phyloP scores from a whole-genome alignment of 2,329 filamentous ascomycete species.

The Helicocarpus griseus region DNA sequence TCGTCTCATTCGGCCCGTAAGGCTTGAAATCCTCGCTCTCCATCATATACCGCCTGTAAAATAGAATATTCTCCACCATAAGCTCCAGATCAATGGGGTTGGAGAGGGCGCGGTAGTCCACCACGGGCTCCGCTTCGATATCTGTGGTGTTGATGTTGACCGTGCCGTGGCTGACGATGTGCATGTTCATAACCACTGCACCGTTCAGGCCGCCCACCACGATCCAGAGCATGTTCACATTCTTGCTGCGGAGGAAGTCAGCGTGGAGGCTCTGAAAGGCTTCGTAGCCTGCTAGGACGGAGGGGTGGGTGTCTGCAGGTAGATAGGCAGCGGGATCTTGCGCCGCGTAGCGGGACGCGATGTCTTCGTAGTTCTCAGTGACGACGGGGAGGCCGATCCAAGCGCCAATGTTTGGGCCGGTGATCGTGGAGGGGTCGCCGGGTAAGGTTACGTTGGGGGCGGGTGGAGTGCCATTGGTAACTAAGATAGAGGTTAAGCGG shows the following conservation, averaged over 20 bases:
- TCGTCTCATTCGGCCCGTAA: neutral
- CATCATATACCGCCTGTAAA: slow-evolving; percentile 12
- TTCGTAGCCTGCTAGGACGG: neutral
- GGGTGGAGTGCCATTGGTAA: neutral
- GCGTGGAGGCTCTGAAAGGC: neutral
- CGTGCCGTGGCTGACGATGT: slow-evolving; percentile 33
- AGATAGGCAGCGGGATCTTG: neutral
- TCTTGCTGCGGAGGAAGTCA: neutral
- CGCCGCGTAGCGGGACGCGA: neutral
- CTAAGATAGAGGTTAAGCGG: neutral
- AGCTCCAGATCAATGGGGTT: slow-evolving; percentile 31
- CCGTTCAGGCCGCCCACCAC: neutral
- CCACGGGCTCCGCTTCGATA: slow-evolving; percentile 24
- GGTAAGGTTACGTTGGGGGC: neutral
- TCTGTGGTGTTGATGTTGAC: slow-evolving; percentile 29
- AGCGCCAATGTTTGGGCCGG: neutral
- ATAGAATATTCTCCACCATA: slow-evolving; percentile 13
- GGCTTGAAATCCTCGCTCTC: neutral
- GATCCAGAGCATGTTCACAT: neutral
- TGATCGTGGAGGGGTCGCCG: neutral
- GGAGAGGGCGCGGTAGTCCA: slow-evolving; percentile 31
- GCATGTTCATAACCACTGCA: slow-evolving; percentile 7
- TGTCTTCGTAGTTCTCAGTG: neutral
- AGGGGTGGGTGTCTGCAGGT: neutral
- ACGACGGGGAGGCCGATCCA: neutral